phyloP scores from a whole-genome alignment of 495 filamentous ascomycete genomes.

The Acidomyces sp. region DNA sequence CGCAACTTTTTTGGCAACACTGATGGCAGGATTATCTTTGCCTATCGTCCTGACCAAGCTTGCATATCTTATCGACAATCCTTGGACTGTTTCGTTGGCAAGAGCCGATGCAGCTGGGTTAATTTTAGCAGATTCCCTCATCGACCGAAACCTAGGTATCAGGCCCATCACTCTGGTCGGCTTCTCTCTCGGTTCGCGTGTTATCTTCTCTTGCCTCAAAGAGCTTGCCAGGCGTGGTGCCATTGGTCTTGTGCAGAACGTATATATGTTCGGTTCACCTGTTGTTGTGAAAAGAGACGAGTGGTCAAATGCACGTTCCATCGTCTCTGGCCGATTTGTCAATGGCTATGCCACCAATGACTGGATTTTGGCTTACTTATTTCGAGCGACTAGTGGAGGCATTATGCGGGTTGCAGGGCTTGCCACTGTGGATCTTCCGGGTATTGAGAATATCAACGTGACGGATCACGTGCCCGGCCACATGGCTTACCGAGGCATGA shows the following conservation, averaged over 20 bases:
- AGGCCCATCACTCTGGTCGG: conserved; percentile 91
- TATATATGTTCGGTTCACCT: conserved; percentile 86
- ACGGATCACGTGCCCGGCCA: conserved; percentile 81
- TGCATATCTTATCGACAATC: conserved; percentile 94
- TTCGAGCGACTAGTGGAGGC: conserved; percentile 85
- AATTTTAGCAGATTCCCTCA: conserved; percentile 90
- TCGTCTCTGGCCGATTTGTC: conserved; percentile 81
- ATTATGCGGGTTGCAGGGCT: conserved; percentile 88
- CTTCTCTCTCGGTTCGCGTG: conserved; percentile 81
- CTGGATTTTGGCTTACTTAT: conserved; percentile 95
- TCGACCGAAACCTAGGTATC: conserved; percentile 80
- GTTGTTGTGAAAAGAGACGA: conserved; percentile 88
- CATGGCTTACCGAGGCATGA: conserved; percentile 89
- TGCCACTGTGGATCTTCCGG: conserved; percentile 63
- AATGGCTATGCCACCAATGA: conserved; percentile 92
- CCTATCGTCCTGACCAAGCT: conserved; percentile 90
- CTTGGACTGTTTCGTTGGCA: conserved; percentile 88
- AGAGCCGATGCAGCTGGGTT: conserved; percentile 77
- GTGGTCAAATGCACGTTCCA: conserved; percentile 62
- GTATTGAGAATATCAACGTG: conserved; percentile 81
- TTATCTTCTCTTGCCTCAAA: conserved; percentile 84
- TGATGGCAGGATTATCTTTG: conserved; percentile 91
- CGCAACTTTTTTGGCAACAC: conserved; percentile 67
- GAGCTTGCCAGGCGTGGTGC: conserved; percentile 81
- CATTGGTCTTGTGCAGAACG: conserved; percentile 86